Evolutionary conservation across 2,329 filamentous ascomycete genomes (phyloP), one percentile per base, ranked within the genome.

Genomic region (Trichoderma aggressivum): DNA sequence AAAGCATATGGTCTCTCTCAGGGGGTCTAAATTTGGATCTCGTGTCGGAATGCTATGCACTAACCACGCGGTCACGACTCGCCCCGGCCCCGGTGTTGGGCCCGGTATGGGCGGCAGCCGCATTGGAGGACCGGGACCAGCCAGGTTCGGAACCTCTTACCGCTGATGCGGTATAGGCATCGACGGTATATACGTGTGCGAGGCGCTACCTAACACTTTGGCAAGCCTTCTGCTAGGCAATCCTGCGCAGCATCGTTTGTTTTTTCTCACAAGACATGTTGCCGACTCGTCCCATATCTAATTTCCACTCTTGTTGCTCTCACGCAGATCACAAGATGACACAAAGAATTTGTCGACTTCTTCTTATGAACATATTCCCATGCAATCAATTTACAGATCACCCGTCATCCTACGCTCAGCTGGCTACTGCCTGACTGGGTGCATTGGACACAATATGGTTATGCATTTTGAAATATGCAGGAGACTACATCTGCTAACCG

Each of bases 1-100:
- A 76, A 98, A 98, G 88, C 96, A 99, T 82, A 99, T 99, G 96
- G 96, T 99, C 10, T 99, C 96, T 70, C 91, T 99, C 62, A 93
- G 96, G 73, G 96, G 96, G 71, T 98, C 96, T 78, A 99, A 99
- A 82, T 99, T 98, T 80, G 96, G 96, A 73, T 99, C 96, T 72
- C 93, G 96, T 71, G 96, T 99, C 73, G 96, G 96, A 36, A 98
- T 99, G 95, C 91, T 99, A 69, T 99, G 97, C 85, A 97, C 94
- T 83, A 98, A 98, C 81, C 95, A 94, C 47, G 94, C 93, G 61
- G 90, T 94, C 75, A 89, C 92, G 66, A 98, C 94, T 76, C 93
- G 94, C 70, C 94, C 95, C 73, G 95, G 94, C 55, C 94, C 94
- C 74, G 92, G 93, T 34, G 88, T 90, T 75, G 92, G 93, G 24